Percentiles rank a stretch among this genome's conserved stretches.
These are phyloP conservation scores for Penicillium alfredii DNA, from an alignment of 495 filamentous ascomycete species.

Conservation along the genomic window DNA sequence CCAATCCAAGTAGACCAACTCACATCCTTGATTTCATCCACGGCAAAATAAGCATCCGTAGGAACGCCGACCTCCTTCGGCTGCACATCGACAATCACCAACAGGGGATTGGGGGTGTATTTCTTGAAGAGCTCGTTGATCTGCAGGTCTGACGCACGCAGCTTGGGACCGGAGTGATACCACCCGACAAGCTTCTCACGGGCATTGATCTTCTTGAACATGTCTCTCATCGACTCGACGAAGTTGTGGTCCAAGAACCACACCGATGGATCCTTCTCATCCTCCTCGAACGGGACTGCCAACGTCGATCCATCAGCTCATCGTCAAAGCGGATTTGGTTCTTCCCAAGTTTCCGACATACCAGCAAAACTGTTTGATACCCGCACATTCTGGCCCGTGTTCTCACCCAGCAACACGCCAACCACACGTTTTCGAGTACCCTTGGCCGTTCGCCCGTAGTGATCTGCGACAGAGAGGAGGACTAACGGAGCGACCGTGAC, in stretches of 20 bases:
- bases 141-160: constrained; percentile 93
- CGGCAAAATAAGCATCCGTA: constrained; percentile 97
- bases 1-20: constrained; percentile 26
- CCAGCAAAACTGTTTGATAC: constrained; percentile 99
- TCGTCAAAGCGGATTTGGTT: constrained; percentile 4
- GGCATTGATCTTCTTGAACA: constrained; percentile 99
- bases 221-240: constrained; percentile 98
- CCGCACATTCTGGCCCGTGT: constrained; percentile 86
- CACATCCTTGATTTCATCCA: constrained; percentile 99
- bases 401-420: constrained; percentile 91
- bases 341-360: constrained; percentile 48
- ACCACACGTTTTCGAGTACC: constrained; percentile 90
- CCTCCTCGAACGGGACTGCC: constrained; percentile 99
- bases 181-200: constrained; percentile 98
- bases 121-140: constrained; percentile 99
- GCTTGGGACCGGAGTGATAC: constrained; percentile 98
- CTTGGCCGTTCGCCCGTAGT: constrained; percentile 91
- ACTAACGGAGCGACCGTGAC: constrained; percentile 97
- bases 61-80: constrained; percentile 97
- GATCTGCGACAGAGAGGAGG: constrained; percentile 95
- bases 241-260: constrained; percentile 99
- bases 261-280: constrained; percentile 95
- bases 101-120: constrained; percentile 92
- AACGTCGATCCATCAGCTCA: constrained; percentile 16
- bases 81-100: constrained; percentile 98